A percentile compares a stretch with the other conserved stretches of the same genome.
Evolutionary conservation across 179 eudicot species (phyloP).

Genomic region (Spinacia oleracea): DNA sequence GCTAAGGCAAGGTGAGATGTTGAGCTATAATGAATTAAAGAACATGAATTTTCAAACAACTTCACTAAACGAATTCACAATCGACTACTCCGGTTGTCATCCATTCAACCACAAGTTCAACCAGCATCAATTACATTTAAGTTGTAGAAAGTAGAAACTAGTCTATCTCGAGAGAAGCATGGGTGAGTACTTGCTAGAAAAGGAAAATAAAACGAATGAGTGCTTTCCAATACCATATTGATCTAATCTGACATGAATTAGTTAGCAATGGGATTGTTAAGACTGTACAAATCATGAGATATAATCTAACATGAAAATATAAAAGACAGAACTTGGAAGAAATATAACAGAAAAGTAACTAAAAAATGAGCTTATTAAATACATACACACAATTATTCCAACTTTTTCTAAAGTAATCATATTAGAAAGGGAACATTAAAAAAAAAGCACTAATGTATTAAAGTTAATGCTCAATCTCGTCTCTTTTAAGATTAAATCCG

Average conservation of each 20-base stretch:
- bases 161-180: no score
- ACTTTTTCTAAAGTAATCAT: not conserved
- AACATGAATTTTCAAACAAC: not conserved
- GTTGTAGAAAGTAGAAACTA: no score
- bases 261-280: not conserved
- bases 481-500: no score
- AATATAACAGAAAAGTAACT: not conserved
- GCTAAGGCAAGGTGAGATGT: no score
- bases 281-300: not conserved
- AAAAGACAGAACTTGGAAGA: not conserved
- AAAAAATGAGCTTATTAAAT: not conserved
- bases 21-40: no score
- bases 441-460: not conserved
- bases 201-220: no score
- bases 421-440: not conserved
- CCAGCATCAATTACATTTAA: no score
- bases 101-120: no score
- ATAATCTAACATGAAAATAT: not conserved
- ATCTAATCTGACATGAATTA: no score
- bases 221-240: slow-evolving; percentile 82
- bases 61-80: not conserved
- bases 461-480: no score
- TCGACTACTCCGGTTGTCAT: no score
- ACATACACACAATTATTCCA: not conserved
- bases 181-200: no score